Evolutionary conservation across 2,329 filamentous ascomycete species (phyloP).

Genomic region (Pochonia chlamydosporia): DNA sequence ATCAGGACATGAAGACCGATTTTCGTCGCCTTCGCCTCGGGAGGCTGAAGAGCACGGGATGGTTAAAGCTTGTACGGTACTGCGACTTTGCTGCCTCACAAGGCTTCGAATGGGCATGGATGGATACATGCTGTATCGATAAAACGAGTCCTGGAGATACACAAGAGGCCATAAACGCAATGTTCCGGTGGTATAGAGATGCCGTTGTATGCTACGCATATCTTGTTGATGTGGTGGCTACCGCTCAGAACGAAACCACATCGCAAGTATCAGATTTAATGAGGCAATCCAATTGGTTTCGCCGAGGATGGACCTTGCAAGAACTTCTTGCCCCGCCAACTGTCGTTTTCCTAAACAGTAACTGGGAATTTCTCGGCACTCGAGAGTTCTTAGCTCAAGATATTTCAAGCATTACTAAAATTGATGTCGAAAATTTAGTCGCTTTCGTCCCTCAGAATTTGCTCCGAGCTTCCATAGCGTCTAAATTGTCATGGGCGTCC

Average conservation of each 20-base stretch:
- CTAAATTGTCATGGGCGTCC: neutral
- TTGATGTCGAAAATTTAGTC: too few species aligned
- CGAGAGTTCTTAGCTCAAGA: too few species aligned
- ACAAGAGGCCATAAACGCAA: constrained; percentile 22
- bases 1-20: constrained; percentile 11
- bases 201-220: constrained; percentile 21
- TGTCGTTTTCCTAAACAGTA: too few species aligned
- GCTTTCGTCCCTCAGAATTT: too few species aligned
- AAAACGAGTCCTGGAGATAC: constrained; percentile 17
- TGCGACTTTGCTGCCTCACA: neutral
- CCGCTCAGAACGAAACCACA: neutral
- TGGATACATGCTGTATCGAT: constrained; percentile 23
- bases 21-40: neutral
- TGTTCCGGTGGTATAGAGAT: constrained; percentile 19
- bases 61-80: neutral
- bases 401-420: too few species aligned
- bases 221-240: constrained; percentile 11
- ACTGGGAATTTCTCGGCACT: too few species aligned
- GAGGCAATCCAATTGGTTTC: constrained; percentile 13
- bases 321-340: constrained; percentile 16
- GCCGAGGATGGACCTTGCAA: constrained; percentile 20
- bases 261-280: neutral
- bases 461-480: too few species aligned
- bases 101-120: constrained; percentile 17
- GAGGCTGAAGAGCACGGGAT: constrained; percentile 2